These are phyloP conservation scores for Brassica nigra DNA, from an alignment of 345 rosid species.

Conservation along the genomic window DNA sequence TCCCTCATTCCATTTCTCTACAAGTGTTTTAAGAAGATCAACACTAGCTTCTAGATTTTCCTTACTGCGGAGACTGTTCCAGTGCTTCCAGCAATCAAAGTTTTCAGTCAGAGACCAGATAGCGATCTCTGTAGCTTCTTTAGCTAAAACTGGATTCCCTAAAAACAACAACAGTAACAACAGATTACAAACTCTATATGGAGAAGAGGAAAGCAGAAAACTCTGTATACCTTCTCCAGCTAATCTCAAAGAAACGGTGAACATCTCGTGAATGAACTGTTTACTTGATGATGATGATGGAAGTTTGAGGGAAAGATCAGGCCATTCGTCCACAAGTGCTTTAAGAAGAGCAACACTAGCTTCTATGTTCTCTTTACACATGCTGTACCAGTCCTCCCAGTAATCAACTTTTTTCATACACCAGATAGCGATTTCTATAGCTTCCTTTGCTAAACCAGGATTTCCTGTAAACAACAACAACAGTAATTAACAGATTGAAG, in stretches of 20 bases:
- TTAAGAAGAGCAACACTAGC: background rate
- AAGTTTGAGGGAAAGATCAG: background rate
- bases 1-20: background rate
- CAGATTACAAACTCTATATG: background rate
- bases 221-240: constrained; percentile 45
- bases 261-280: constrained; percentile 41
- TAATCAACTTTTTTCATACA: background rate
- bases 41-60: constrained; percentile 61
- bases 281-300: constrained; percentile 5
- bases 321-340: background rate
- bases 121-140: constrained; percentile 60
- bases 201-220: background rate
- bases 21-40: constrained; percentile 51
- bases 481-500: background rate
- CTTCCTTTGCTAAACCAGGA: background rate
- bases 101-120: constrained; percentile 60
- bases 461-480: background rate
- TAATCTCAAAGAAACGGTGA: constrained; percentile 52
- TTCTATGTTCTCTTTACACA: background rate
- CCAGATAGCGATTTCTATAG: background rate
- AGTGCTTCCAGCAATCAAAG: constrained; percentile 65
- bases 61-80: constrained; percentile 55
- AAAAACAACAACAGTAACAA: background rate
- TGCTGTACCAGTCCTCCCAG: background rate
- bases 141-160: constrained; percentile 60